Percentiles rank a stretch among this genome's conserved stretches.
phyloP scores from a whole-genome alignment of 169 alveolate species.

The Plasmodium billcollinsi region DNA sequence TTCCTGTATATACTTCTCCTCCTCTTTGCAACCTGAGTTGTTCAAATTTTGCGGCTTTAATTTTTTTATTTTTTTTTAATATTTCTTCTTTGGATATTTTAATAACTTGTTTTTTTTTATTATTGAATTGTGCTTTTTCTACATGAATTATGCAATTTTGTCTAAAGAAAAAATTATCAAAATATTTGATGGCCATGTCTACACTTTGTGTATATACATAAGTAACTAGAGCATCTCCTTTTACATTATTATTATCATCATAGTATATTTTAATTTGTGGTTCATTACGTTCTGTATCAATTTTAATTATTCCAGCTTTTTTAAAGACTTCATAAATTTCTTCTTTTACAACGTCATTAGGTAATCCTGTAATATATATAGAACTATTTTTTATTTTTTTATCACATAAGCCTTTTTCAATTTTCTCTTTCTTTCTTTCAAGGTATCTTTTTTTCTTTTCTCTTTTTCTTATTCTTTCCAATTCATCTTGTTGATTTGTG shows the following conservation, averaged over 20 bases:
- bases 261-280: conserved; percentile 88
- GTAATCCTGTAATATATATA: conserved; percentile 87
- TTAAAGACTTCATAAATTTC: conserved; percentile 86
- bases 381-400: conserved; percentile 80
- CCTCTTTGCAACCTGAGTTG: conserved; percentile 68
- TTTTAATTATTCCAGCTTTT: conserved; percentile 89
- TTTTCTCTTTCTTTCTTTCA: conserved; percentile 73
- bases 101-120: conserved; percentile 33
- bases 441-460: conserved; percentile 72
- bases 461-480: conserved; percentile 53
- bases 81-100: conserved; percentile 68
- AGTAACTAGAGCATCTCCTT: conserved; percentile 89
- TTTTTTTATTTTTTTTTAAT: conserved; percentile 46
- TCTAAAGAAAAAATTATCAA: conserved; percentile 84
- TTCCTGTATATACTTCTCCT: conserved; percentile 73
- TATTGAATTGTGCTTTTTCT: conserved; percentile 82
- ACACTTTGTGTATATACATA: conserved; percentile 89
- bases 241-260: conserved; percentile 83
- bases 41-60: conserved; percentile 80
- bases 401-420: conserved; percentile 74
- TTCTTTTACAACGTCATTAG: conserved; percentile 81
- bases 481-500: not conserved
- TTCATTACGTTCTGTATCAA: conserved; percentile 88
- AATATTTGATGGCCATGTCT: conserved; percentile 87
- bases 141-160: conserved; percentile 85